These are phyloP conservation scores for Platanthera guangdongensis DNA, from an alignment of 106 monocot species.

Conservation along the genomic window DNA sequence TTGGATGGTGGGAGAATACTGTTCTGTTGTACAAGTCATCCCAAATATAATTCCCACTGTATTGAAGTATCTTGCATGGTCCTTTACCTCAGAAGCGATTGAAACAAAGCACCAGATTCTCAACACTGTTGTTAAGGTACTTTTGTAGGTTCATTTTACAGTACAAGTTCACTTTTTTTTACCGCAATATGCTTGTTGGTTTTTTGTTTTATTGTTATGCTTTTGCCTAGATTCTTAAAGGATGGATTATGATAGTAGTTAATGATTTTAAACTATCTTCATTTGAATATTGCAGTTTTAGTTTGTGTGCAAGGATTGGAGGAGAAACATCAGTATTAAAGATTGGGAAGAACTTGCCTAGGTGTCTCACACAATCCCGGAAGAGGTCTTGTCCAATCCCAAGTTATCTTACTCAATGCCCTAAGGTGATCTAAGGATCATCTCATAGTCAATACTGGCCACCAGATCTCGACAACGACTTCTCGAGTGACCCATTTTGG, in stretches of 20 bases:
- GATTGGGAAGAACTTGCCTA: too few relatives aligned
- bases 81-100: slow-evolving; percentile 64
- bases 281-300: too few relatives aligned
- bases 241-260: background rate
- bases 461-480: too few relatives aligned
- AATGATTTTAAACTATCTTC: too few relatives aligned
- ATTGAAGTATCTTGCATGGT: slow-evolving; percentile 68
- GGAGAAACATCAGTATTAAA: too few relatives aligned
- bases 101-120: slow-evolving; percentile 92
- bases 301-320: too few relatives aligned
- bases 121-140: slow-evolving; percentile 77
- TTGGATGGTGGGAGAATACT: slow-evolving; percentile 87
- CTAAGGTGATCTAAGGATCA: too few relatives aligned
- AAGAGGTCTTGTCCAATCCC: too few relatives aligned
- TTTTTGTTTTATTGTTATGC: background rate
- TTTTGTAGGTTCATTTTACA: background rate
- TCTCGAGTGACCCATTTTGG: too few relatives aligned
- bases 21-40: slow-evolving; percentile 53
- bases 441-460: too few relatives aligned
- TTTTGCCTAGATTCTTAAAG: background rate
- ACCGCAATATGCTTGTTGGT: background rate
- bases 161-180: background rate
- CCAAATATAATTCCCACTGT: slow-evolving; percentile 44
- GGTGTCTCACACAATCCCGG: too few relatives aligned
- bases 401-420: too few relatives aligned